Conservation (phyloP, 495 filamentous ascomycete species). For the Lophiostoma macrostomum region DNA sequence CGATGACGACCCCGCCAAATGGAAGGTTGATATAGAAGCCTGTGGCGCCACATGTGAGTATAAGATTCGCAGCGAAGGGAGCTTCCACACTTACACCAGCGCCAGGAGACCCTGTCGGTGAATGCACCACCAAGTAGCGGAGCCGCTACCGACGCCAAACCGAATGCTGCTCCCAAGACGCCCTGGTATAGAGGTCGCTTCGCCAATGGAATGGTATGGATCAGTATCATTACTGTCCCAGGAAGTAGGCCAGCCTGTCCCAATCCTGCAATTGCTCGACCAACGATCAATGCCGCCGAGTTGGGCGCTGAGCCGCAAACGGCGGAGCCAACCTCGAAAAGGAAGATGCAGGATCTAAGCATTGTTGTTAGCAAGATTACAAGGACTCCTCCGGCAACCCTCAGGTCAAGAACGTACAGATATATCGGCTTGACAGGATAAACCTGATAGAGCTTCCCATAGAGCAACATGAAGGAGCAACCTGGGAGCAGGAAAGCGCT, state of each 20-base stretch:
- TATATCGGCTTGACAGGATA: slow-evolving; percentile 70
- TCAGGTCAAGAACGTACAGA: no score
- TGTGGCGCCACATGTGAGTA: no score
- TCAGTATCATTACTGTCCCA: slow-evolving; percentile 78
- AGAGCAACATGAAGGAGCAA: slow-evolving; percentile 64
- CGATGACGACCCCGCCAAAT: slow-evolving; percentile 45
- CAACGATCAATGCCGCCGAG: slow-evolving; percentile 72
- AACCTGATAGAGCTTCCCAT: slow-evolving; percentile 76
- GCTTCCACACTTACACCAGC: no score
- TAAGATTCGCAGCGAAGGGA: no score
- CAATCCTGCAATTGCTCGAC: slow-evolving; percentile 77
- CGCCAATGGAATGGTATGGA: slow-evolving; percentile 66
- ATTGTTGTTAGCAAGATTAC: neutral
- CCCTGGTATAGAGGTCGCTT: slow-evolving; percentile 70
- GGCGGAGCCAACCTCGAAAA: slow-evolving; percentile 81
- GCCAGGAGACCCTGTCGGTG: slow-evolving; percentile 56
- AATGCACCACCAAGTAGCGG: slow-evolving; percentile 40
- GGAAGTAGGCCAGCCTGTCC: slow-evolving; percentile 79
- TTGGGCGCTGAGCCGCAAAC: slow-evolving; percentile 73
- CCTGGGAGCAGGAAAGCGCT: slow-evolving; percentile 67
- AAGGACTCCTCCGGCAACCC: slow-evolving; percentile 53
- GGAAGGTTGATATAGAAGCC: slow-evolving; percentile 68
- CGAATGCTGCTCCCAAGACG: slow-evolving; percentile 73
- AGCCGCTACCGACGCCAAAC: slow-evolving; percentile 58
- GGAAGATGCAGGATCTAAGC: slow-evolving; percentile 56